phyloP scores from a whole-genome alignment of 805 yeast species.

The Kluyveromyces wickerhamii region DNA sequence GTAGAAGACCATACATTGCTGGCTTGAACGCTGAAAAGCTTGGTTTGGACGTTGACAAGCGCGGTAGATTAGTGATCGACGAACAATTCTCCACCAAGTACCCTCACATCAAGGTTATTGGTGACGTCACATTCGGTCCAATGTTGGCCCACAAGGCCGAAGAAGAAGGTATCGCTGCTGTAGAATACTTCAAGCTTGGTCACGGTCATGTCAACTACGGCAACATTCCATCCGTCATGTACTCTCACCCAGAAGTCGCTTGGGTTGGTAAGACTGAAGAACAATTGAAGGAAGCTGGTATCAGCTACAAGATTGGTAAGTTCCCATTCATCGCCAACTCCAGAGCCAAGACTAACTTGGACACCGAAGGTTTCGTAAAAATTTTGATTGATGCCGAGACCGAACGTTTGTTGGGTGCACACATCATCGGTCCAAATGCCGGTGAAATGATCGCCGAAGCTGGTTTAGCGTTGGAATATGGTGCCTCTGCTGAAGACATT shows the following conservation, averaged over 20 bases:
- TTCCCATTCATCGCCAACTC: constrained; percentile 99
- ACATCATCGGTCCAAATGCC: constrained; percentile 96
- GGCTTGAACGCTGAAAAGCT: constrained; percentile 83
- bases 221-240: constrained; percentile 97
- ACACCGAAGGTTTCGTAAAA: constrained; percentile 96
- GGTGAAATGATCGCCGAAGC: constrained; percentile 99
- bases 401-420: constrained; percentile 92
- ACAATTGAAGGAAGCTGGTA: constrained; percentile 87
- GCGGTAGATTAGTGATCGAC: constrained; percentile 91
- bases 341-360: constrained; percentile 96
- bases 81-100: constrained; percentile 85
- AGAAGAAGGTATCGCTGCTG: constrained; percentile 99
- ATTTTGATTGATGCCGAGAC: constrained; percentile 94
- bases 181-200: constrained; percentile 85
- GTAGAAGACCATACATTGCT: constrained; percentile 94
- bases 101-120: constrained; percentile 93
- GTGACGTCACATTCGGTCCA: constrained; percentile 97
- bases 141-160: constrained; percentile 99
- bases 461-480: constrained; percentile 95
- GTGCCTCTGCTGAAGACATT: constrained; percentile 96
- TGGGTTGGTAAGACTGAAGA: constrained; percentile 98
- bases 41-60: constrained; percentile 85
- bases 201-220: constrained; percentile 98
- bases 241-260: constrained; percentile 98
- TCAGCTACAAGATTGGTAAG: constrained; percentile 88